A percentile compares a stretch with the other conserved stretches of the same genome.
Evolutionary conservation across 345 rosid genomes (phyloP).

Genomic region (Dimocarpus longan): DNA sequence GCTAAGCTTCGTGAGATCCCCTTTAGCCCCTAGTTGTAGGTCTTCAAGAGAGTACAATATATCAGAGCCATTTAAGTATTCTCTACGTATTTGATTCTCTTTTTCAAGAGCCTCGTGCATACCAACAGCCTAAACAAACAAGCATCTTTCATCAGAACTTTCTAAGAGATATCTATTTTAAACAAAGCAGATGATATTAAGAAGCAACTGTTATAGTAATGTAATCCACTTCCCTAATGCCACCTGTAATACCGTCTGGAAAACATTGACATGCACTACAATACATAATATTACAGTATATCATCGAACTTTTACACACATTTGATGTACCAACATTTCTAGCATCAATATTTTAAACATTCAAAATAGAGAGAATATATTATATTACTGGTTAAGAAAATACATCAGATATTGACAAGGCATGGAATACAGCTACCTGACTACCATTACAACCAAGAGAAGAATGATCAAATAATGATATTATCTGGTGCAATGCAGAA

Average conservation of each 20-base stretch:
- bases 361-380: not conserved
- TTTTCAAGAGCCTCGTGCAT: conserved; percentile 70
- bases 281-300: not conserved
- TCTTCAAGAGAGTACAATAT: conserved; percentile 75
- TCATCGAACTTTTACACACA: not conserved
- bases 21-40: conserved; percentile 68
- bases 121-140: conserved; percentile 59
- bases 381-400: not conserved
- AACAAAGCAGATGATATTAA: conserved; percentile 17
- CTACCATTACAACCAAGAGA: conserved; percentile 42
- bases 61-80: conserved; percentile 64
- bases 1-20: conserved; percentile 52
- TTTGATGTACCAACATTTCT: not conserved
- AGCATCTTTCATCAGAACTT: conserved; percentile 17
- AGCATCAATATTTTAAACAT: not conserved
- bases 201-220: not conserved
- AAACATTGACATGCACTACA: not conserved
- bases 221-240: not conserved
- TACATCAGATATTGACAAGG: not conserved
- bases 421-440: conserved; percentile 54
- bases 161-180: conserved; percentile 9
- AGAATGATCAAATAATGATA: conserved; percentile 41
- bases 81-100: conserved; percentile 72
- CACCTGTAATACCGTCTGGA: not conserved
- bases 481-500: conserved; percentile 48